Evolutionary conservation across 305 asterid species (phyloP).

Genomic region (Fraxinus angustifolia): DNA sequence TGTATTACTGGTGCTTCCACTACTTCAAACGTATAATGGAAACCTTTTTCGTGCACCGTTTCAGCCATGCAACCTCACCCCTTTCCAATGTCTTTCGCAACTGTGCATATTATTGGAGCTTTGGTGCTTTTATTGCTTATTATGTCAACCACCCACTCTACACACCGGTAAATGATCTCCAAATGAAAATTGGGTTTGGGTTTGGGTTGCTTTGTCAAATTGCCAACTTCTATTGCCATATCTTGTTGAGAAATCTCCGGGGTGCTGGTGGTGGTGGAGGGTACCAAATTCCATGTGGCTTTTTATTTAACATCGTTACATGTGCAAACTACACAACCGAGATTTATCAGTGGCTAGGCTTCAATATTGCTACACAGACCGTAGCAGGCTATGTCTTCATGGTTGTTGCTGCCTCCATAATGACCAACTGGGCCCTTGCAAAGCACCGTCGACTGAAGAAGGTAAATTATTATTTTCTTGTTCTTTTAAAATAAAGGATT

Average conservation of each 20-base stretch:
- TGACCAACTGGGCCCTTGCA: slow-evolving; percentile 97
- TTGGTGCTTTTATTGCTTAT: slow-evolving; percentile 80
- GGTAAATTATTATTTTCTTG: slow-evolving; percentile 35
- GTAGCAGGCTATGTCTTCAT: slow-evolving; percentile 79
- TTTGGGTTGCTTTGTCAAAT: slow-evolving; percentile 79
- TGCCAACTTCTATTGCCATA: slow-evolving; percentile 83
- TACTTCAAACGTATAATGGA: slow-evolving; percentile 92
- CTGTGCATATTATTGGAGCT: slow-evolving; percentile 96
- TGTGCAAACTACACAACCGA: slow-evolving; percentile 96
- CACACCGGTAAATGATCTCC: slow-evolving; percentile 83
- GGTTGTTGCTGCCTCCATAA: slow-evolving; percentile 89
- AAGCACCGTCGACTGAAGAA: slow-evolving; percentile 88
- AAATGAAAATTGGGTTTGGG: slow-evolving; percentile 80
- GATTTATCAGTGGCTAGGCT: slow-evolving; percentile 97
- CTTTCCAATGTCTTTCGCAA: slow-evolving; percentile 81
- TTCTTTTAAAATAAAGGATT: background rate
- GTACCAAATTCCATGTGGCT: slow-evolving; percentile 89
- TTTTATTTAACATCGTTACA: slow-evolving; percentile 81
- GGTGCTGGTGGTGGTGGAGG: slow-evolving; percentile 60
- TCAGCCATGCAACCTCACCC: slow-evolving; percentile 97
- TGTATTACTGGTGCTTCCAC: slow-evolving; percentile 92
- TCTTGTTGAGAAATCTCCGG: slow-evolving; percentile 80
- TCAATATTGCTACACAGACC: slow-evolving; percentile 89
- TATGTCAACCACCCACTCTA: slow-evolving; percentile 83
- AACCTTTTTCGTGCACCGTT: slow-evolving; percentile 91